Evolutionary conservation across 805 yeast genomes (phyloP), one percentile per base, ranked within the genome.

Genomic region (Wickerhamiella bombiphila): DNA sequence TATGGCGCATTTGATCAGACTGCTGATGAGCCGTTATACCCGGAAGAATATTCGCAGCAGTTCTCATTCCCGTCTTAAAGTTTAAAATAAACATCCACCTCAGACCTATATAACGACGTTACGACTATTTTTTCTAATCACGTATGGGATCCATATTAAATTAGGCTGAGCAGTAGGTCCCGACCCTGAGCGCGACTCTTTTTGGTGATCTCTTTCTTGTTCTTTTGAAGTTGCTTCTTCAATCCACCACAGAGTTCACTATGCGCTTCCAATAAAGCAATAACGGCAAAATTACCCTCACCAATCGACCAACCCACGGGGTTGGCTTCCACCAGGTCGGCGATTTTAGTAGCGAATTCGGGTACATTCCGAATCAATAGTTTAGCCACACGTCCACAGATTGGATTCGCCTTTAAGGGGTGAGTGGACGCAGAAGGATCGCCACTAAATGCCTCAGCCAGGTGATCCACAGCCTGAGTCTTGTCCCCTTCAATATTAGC

Each of bases 211-310:
- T 38, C 49, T 35, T 36, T 42, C 32, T 40, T 36, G 32, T 44
- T 42, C 40, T 42, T 64, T 56, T 69, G 70, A 50, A 86, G 60
- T 21, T 64, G 68, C 52, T 72, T 68, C 41, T 63, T 51, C 46
- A 80, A 72, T 22, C 59, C 54, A 41, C 68, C 61, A 2, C 18
- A 34, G n/a, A 33, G 31, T 7, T 30, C 25, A 13, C 32, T 11
- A 4, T 19, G 36, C 30, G 62, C 60, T 59, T 88, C 96, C 48
- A 66, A 69, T n/a, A 83, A 59, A 1, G 94, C 72, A 35, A 82
- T 86, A 38, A 86, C 64, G 14, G 82, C 80, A 54, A 88, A 88
- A 14, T 93, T 73, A 29, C 91, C 81, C 31, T 67, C 67, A 31
- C 72, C 69, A 29, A 68, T 70, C 32, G 78, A 69, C 96, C 96